Evolutionary conservation across 345 rosid genomes (phyloP).

Genomic region (Salix purpurea): DNA sequence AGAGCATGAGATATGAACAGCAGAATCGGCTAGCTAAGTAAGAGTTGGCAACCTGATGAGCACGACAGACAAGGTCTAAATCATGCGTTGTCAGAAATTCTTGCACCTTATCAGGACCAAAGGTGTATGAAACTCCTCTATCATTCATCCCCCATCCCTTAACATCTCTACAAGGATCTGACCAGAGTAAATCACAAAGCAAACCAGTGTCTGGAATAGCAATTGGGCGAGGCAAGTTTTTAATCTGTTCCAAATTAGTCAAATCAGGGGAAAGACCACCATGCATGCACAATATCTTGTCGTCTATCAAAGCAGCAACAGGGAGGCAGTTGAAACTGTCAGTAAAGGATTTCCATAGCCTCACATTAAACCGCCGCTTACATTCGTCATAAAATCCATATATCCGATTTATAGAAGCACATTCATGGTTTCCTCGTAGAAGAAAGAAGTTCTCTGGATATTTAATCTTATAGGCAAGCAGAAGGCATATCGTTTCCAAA

Average conservation of each 20-base stretch:
- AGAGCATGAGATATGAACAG: slow-evolving; percentile 1
- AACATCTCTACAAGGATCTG: slow-evolving; percentile 78
- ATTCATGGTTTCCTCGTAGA: slow-evolving; percentile 76
- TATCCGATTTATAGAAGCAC: slow-evolving; percentile 82
- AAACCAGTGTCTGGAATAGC: slow-evolving; percentile 67
- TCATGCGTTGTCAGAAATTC: slow-evolving; percentile 70
- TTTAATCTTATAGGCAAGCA: slow-evolving; percentile 33
- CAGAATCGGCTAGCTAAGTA: background rate
- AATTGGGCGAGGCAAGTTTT: slow-evolving; percentile 63
- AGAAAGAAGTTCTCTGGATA: slow-evolving; percentile 86
- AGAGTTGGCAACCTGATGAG: slow-evolving; percentile 62
- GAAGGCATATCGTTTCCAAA: background rate
- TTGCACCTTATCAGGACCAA: slow-evolving; percentile 73
- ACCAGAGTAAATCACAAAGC: slow-evolving; percentile 89
- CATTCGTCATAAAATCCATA: slow-evolving; percentile 91
- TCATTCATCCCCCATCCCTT: slow-evolving; percentile 88
- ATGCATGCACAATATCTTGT: slow-evolving; percentile 87
- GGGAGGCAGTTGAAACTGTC: slow-evolving; percentile 88
- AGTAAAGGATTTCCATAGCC: slow-evolving; percentile 79
- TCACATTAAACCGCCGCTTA: slow-evolving; percentile 80
- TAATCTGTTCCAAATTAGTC: slow-evolving; percentile 63
- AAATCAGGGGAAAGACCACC: slow-evolving; percentile 95
- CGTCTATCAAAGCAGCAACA: slow-evolving; percentile 78
- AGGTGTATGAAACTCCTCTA: slow-evolving; percentile 79
- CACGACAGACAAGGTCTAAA: slow-evolving; percentile 88